Evolutionary conservation across 306 rosid species (phyloP), one percentile per base, ranked within the genome.

Genomic region (Begonia loranthoides): DNA sequence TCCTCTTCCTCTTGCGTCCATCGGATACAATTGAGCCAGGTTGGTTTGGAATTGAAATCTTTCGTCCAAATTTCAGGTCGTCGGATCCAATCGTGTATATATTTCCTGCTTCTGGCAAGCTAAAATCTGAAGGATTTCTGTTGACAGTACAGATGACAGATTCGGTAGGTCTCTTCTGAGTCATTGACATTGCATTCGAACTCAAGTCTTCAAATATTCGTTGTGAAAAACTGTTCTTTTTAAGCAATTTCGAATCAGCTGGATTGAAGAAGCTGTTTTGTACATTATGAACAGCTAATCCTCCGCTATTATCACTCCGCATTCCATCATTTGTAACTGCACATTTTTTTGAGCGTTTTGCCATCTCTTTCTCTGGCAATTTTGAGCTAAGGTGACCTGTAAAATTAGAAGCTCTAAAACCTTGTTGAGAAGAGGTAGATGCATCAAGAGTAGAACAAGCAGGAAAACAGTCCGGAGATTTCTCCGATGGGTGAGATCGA

Each of bases 51-150:
- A 64, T 38, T 49, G 51, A 50, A 62, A 64, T 64, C 34, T 33
- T 47, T 71, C 72, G 72, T 60, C 75, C 72, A 50, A 80, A 66
- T 59, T 66, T 80, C 15, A 92, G 69, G 63, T 92, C 96, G 66
- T 83, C 84, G 14, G 94, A 94, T 58, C 78, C 78, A 63, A 86
- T 92, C 94, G 83, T 92, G 69, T 83, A 92, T 40, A 24, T 57
- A 65, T 82, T 86, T 66, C 79, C 82, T 38, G 74, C 58, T 49
- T 67, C 92, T 0, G 82, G 93, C 50, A 59, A 15, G 66, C 76
- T 67, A 69, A 92, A 87, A 21, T 92, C 99, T 56, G 99, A 94
- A n/a, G 99, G 99, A 58, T 92, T 92, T 74, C 63, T 79, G 68
- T 92, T 92, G 45, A 73, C 47, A 51, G 53, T 33, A 64, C 99